Evolutionary conservation across 2,329 filamentous ascomycete species (phyloP).

Genomic region (Colletotrichum destructivum): DNA sequence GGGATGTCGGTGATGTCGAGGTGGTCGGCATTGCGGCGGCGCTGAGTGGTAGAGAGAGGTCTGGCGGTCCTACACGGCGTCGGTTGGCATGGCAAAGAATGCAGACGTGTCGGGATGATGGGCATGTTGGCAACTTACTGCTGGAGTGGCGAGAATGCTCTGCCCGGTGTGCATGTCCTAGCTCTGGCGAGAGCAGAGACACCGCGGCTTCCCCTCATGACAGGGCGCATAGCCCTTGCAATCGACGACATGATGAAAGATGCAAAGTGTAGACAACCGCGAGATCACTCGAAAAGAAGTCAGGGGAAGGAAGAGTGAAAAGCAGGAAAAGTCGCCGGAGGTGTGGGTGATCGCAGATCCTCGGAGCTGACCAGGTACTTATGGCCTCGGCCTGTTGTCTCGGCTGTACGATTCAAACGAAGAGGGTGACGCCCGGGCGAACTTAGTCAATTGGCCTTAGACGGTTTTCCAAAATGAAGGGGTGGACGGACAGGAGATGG

Average conservation of each 20-base stretch:
- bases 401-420: constrained; percentile 28
- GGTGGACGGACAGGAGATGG: constrained; percentile 7
- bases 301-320: constrained; percentile 7
- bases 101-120: background rate
- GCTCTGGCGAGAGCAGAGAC: constrained; percentile 47
- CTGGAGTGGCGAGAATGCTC: constrained; percentile 45
- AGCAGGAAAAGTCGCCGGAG: constrained; percentile 18
- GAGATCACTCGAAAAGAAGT: background rate
- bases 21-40: constrained; percentile 63
- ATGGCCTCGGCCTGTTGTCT: constrained; percentile 28
- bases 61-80: constrained; percentile 55
- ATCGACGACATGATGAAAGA: constrained; percentile 62
- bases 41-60: constrained; percentile 72
- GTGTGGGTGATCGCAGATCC: constrained; percentile 22
- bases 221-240: constrained; percentile 66
- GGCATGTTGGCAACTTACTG: constrained; percentile 47
- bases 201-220: constrained; percentile 61
- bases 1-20: constrained; percentile 81
- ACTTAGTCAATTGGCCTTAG: constrained; percentile 30
- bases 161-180: constrained; percentile 45
- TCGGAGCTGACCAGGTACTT: constrained; percentile 30
- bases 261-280: background rate
- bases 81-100: background rate
- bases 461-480: constrained; percentile 18
- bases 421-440: constrained; percentile 26